Conservation (phyloP, 768 basidiomycete genomes). For the Leucocoprinus sp. region DNA sequence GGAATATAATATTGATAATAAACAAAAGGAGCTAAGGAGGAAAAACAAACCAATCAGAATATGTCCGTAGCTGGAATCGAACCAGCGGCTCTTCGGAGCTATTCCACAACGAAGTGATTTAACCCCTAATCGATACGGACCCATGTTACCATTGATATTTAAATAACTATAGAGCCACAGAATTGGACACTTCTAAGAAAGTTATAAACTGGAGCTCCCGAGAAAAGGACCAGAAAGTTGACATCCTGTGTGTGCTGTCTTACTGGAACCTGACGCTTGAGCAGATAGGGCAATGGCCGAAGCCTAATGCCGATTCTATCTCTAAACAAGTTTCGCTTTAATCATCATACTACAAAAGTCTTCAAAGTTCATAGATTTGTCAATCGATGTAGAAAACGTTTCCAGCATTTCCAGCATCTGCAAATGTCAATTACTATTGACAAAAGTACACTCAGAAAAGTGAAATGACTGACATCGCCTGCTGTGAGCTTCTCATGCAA, state of each 20-base stretch:
- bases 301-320: not conserved
- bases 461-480: constrained; percentile 50
- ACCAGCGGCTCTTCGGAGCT: constrained; percentile 24
- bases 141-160: too few species aligned
- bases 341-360: constrained; percentile 79
- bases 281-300: constrained; percentile 6
- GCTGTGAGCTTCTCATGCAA: constrained; percentile 66
- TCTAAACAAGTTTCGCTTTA: constrained; percentile 43
- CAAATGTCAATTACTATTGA: not conserved
- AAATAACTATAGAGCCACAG: too few species aligned
- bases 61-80: constrained; percentile 27
- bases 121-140: constrained; percentile 26
- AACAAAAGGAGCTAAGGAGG: too few species aligned
- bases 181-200: not conserved
- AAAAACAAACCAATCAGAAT: constrained; percentile 1
- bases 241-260: constrained; percentile 71
- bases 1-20: too few species aligned
- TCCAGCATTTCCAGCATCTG: constrained; percentile 77
- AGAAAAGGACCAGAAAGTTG: constrained; percentile 44
- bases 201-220: constrained; percentile 12
- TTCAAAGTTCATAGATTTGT: constrained; percentile 56
- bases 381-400: constrained; percentile 61
- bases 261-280: constrained; percentile 40
- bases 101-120: constrained; percentile 26
- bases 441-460: not conserved